Percentiles rank a stretch among this genome's conserved stretches.
phyloP scores from a whole-genome alignment of 2,329 filamentous ascomycete genomes.

The Tolypocladium cylindrosporum region DNA sequence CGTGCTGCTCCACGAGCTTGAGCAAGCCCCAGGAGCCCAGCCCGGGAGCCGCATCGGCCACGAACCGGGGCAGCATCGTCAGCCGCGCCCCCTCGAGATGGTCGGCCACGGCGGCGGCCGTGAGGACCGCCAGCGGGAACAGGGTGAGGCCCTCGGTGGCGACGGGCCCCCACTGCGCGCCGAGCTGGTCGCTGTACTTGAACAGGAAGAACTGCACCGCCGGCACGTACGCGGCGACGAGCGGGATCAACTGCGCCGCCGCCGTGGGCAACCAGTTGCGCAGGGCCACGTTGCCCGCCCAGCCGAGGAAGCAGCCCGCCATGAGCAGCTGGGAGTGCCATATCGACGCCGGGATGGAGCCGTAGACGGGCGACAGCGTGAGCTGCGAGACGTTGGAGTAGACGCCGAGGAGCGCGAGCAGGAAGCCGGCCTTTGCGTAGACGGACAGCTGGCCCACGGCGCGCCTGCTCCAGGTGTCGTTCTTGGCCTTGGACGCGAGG shows the following conservation, averaged over 20 bases:
- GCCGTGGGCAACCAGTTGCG: constrained; percentile 33
- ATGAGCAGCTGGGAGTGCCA: constrained; percentile 62
- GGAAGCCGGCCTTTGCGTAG: constrained; percentile 21
- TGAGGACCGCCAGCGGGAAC: constrained; percentile 57
- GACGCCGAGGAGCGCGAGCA: constrained; percentile 35
- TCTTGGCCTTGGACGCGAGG: constrained; percentile 34
- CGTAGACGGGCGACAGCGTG: constrained; percentile 78
- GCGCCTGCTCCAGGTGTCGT: constrained; percentile 21
- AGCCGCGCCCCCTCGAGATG: constrained; percentile 53
- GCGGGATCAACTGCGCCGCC: constrained; percentile 48
- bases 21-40: constrained; percentile 58
- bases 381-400: constrained; percentile 64
- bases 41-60: constrained; percentile 55
- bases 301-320: constrained; percentile 59
- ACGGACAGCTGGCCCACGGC: constrained; percentile 25
- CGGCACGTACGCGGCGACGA: constrained; percentile 69
- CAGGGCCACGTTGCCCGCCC: constrained; percentile 55
- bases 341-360: constrained; percentile 64
- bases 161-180: constrained; percentile 62
- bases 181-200: constrained; percentile 53
- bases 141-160: constrained; percentile 66
- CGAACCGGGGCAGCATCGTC: constrained; percentile 40
- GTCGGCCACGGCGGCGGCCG: constrained; percentile 53
- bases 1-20: constrained; percentile 35
- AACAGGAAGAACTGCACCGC: constrained; percentile 63